Conservation (phyloP, 2,329 filamentous ascomycete genomes). For the Cladosporium sp. region DNA sequence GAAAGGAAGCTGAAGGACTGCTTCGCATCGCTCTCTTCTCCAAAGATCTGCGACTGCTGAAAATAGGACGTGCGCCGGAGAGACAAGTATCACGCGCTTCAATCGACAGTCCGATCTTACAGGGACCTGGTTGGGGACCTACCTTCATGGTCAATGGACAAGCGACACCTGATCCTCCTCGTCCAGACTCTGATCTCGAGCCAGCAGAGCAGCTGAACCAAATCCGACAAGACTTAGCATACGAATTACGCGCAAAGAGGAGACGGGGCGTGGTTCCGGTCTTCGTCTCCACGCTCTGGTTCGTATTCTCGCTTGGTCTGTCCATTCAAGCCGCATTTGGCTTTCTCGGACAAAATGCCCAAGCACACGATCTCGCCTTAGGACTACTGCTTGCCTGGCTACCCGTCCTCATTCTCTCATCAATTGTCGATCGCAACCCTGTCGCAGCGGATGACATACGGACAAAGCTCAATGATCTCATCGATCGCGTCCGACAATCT, state of each 20-base stretch:
- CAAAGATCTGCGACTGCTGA: constrained; percentile 39
- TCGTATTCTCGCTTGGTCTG: constrained; percentile 42
- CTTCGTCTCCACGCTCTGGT: constrained; percentile 49
- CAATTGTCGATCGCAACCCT: constrained; percentile 51
- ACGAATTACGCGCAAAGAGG: constrained; percentile 45
- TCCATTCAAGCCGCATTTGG: constrained; percentile 43
- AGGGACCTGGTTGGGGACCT: neutral
- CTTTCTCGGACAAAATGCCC: constrained; percentile 43
- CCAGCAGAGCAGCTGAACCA: constrained; percentile 31
- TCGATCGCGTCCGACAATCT: constrained; percentile 42
- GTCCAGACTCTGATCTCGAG: constrained; percentile 19
- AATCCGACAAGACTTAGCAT: constrained; percentile 41
- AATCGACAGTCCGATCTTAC: neutral
- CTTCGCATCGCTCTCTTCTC: constrained; percentile 46
- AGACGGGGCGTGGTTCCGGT: constrained; percentile 46
- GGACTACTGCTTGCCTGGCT: constrained; percentile 51
- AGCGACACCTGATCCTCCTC: constrained; percentile 1
- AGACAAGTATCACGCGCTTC: neutral
- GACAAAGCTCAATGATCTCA: constrained; percentile 43
- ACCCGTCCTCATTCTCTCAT: constrained; percentile 47
- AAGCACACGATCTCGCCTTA: constrained; percentile 49
- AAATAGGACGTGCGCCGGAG: neutral
- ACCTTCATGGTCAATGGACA: constrained; percentile 5
- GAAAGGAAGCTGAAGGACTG: constrained; percentile 42
- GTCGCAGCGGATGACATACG: constrained; percentile 45